A percentile compares a stretch with the other conserved stretches of the same genome.
Evolutionary conservation across 345 rosid genomes (phyloP).

Genomic region (Citrus maxima): DNA sequence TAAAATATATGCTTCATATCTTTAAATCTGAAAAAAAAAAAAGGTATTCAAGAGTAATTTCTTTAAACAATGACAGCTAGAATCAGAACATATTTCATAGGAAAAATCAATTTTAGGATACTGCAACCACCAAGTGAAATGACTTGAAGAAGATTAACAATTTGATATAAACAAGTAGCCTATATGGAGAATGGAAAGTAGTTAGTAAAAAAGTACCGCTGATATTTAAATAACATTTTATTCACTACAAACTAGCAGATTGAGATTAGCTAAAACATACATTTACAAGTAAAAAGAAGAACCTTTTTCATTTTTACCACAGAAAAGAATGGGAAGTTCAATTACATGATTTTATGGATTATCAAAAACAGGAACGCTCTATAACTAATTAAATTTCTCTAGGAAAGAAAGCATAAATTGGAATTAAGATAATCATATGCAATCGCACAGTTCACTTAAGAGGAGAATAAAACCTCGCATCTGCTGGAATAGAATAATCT

Average conservation of each 20-base stretch:
- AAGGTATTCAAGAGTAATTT: background rate
- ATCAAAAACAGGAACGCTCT: background rate
- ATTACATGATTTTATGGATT: background rate
- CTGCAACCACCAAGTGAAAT: background rate
- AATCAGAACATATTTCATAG: background rate
- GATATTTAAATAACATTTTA: background rate
- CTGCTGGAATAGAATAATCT: conserved; percentile 90
- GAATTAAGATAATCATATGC: background rate
- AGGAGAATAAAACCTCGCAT: conserved; percentile 67
- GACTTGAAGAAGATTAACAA: background rate
- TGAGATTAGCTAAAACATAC: background rate
- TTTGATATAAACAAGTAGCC: background rate
- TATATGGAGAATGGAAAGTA: background rate
- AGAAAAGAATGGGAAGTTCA: background rate
- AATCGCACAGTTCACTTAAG: background rate
- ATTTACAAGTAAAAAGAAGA: background rate
- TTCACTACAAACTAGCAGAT: background rate
- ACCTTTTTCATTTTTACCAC: background rate
- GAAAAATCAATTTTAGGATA: background rate
- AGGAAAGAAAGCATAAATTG: background rate
- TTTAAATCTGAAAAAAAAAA: background rate
- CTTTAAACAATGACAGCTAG: background rate
- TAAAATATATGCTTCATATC: background rate
- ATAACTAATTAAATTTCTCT: background rate
- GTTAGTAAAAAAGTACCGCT: background rate